Base-by-base conservation (phyloP, 2,329 filamentous ascomycete species). In the Clathrospora elynae region DNA sequence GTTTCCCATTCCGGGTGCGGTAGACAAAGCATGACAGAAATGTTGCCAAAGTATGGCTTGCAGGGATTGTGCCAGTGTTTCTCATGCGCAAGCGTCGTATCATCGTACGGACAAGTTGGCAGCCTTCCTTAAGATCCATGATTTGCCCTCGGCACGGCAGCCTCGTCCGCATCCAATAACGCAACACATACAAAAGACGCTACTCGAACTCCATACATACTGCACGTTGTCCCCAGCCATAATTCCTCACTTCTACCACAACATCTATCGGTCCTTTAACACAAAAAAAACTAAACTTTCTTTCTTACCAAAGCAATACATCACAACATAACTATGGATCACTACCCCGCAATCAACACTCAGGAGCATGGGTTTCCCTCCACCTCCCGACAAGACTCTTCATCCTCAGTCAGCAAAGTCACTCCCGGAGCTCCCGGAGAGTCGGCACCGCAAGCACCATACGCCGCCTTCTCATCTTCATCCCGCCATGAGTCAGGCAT, bases 261-360 rank as follows among this genome's bases (percentile, higher is more conserved):
- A 24, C 22, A 24, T 24, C 22, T 24, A 11, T 24, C 6, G 11
- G 11, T 6, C 6, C 11, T 24, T 24, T 24, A 11, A 24, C 22
- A 24, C 6, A 24, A 11, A 24, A 6, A 34, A 11, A 10, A 14
- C 10, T 9, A 34, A 9, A 11, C 11, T 16, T 5, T n/a, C 4
- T n/a, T n/a, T n/a, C n/a, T n/a, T n/a, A n/a, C n/a, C n/a, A n/a
- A n/a, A n/a, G n/a, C n/a, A n/a, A n/a, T n/a, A n/a, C n/a, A n/a
- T n/a, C n/a, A n/a, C n/a, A n/a, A 41, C 16, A 31, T 14, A 40
- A 44, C 26, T 39, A 62, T 61, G 57, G 57, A 61, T 26, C 51
- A 53, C 35, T 61, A 62, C 41, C 59, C 55, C 19, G 34, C 55
- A 52, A 35, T 57, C 43, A 61, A 47, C 9, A 48, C 56, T 31